These are phyloP conservation scores for Parastagonospora avenae DNA, from an alignment of 2,329 filamentous ascomycete genomes.

Conservation along the genomic window DNA sequence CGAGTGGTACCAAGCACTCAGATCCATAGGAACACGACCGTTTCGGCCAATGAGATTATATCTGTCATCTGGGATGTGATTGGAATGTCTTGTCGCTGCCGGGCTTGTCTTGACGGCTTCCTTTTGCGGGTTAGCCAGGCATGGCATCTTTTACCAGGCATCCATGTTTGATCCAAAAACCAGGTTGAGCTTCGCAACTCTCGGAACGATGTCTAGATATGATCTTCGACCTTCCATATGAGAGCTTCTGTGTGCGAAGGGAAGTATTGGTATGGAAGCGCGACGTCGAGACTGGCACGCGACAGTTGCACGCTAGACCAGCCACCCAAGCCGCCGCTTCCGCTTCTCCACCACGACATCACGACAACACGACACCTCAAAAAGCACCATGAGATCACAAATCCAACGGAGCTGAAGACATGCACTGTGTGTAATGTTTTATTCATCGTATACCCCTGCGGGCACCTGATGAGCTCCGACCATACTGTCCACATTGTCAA, in stretches of 20 bases:
- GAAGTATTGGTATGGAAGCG: neutral
- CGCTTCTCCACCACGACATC: neutral
- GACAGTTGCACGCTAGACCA: neutral
- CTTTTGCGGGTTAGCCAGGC: constrained; percentile 4
- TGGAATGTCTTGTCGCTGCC: constrained; percentile 4
- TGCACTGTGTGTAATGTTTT: too few relatives aligned
- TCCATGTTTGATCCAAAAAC: neutral
- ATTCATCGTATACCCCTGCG: too few relatives aligned
- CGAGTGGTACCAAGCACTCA: constrained; percentile 5
- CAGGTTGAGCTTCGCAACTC: constrained; percentile 1
- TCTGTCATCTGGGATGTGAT: neutral
- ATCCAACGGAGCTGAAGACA: too few relatives aligned
- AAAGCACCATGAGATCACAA: neutral
- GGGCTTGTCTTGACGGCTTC: constrained; percentile 11
- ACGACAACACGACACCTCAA: neutral
- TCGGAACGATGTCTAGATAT: neutral
- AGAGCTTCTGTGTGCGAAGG: neutral
- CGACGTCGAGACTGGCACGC: neutral
- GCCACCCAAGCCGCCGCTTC: neutral
- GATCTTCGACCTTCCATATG: neutral
- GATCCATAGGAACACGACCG: neutral
- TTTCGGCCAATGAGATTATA: neutral
- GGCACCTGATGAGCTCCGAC: too few relatives aligned
- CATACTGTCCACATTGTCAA: too few relatives aligned
- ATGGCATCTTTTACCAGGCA: constrained; percentile 1